Conservation (phyloP, 305 asterid genomes). For the Ilex paraguariensis region DNA sequence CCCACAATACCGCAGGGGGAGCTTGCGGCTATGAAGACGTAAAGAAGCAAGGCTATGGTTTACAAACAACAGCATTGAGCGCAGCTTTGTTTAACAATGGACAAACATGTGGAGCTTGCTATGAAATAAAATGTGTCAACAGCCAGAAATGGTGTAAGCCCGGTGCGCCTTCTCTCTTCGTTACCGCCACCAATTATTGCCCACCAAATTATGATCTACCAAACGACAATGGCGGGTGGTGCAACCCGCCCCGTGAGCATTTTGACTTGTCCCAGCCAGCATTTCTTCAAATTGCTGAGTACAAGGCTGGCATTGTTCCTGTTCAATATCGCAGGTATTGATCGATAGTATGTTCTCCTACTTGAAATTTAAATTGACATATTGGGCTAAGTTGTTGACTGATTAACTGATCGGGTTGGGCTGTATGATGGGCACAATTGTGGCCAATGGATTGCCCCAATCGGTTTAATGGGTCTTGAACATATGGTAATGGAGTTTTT, state of each 20-base stretch:
- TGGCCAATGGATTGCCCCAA: too few species aligned
- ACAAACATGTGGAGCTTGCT: conserved; percentile 24
- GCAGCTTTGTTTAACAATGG: conserved; percentile 21
- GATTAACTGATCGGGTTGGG: too few species aligned
- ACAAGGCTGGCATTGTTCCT: conserved; percentile 40
- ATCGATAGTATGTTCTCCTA: too few species aligned
- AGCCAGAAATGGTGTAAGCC: conserved; percentile 25
- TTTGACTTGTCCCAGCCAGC: conserved; percentile 43
- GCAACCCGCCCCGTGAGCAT: conserved; percentile 33
- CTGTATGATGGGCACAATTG: too few species aligned
- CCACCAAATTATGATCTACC: conserved; percentile 9
- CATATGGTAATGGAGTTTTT: too few species aligned
- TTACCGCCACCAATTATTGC: conserved; percentile 43
- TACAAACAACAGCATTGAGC: conserved; percentile 23
- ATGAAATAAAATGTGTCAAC: conserved; percentile 26
- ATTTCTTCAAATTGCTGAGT: conserved; percentile 32
- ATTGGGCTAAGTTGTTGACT: too few species aligned
- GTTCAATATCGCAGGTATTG: conserved; percentile 32
- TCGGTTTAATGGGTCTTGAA: too few species aligned
- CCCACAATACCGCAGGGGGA: conserved; percentile 15
- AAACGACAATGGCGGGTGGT: conserved; percentile 28
- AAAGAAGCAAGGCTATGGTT: conserved; percentile 15
- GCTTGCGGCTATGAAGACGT: conserved; percentile 28
- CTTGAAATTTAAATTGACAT: too few species aligned
- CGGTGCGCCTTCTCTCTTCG: conserved; percentile 5